Percentiles rank a stretch among this genome's conserved stretches.
phyloP scores from a whole-genome alignment of 768 basidiomycete genomes.

The Hirschioporus abietinus region DNA sequence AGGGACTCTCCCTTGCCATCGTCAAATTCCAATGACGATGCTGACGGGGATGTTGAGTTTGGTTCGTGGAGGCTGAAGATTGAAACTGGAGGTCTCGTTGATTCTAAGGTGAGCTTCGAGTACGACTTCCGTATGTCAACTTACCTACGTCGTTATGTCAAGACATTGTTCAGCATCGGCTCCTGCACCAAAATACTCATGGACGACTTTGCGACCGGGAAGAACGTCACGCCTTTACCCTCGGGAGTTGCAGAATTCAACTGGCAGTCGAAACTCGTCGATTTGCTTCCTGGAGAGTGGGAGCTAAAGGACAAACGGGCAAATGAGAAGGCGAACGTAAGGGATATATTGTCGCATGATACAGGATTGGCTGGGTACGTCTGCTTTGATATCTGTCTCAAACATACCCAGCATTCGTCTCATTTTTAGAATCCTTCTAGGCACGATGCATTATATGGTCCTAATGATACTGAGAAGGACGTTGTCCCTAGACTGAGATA shows the following conservation, averaged over 20 bases:
- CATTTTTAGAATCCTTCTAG: constrained; percentile 15
- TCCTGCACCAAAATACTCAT: constrained; percentile 28
- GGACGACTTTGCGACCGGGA: too few relatives aligned
- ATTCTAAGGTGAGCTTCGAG: constrained; percentile 25
- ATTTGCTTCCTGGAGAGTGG: constrained; percentile 38
- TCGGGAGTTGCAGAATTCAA: too few relatives aligned
- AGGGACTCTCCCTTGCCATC: constrained; percentile 27
- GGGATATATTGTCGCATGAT: constrained; percentile 35
- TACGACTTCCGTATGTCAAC: not conserved
- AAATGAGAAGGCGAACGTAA: constrained; percentile 27
- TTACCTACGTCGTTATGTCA: not conserved
- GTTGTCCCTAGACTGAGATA: constrained; percentile 23
- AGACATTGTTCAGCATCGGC: constrained; percentile 35
- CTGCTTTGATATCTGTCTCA: not conserved
- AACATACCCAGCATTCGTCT: not conserved
- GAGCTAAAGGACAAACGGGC: constrained; percentile 35
- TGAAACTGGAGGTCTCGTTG: constrained; percentile 28
- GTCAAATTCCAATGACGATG: constrained; percentile 19
- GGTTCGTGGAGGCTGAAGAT: constrained; percentile 29
- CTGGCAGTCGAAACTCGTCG: constrained; percentile 7
- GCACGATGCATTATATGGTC: constrained; percentile 28
- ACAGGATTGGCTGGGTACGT: constrained; percentile 34
- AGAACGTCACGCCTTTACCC: too few relatives aligned
- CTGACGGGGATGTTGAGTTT: constrained; percentile 17
- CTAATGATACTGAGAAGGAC: constrained; percentile 22